phyloP scores from a whole-genome alignment of 2,329 filamentous ascomycete genomes.

The Fusarium globosum region DNA sequence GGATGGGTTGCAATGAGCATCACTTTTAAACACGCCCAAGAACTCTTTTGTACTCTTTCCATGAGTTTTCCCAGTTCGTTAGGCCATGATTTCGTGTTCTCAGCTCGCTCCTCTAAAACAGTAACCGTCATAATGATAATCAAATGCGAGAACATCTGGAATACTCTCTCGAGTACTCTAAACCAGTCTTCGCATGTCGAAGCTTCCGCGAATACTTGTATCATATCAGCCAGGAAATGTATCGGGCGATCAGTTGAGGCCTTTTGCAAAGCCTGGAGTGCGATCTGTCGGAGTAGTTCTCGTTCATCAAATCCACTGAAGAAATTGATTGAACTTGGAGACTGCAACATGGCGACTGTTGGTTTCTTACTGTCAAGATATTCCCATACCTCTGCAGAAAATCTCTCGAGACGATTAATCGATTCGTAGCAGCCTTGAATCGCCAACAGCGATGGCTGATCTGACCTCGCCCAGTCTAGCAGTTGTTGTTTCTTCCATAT shows the following conservation, averaged over 20 bases:
- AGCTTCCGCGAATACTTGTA: fast-evolving
- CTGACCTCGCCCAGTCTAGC: background rate
- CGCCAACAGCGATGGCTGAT: fast-evolving
- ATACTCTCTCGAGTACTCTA: background rate
- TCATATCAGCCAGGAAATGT: fast-evolving
- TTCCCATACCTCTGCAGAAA: background rate
- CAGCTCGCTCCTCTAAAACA: background rate
- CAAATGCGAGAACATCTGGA: background rate
- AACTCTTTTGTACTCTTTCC: background rate
- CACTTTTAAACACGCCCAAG: fast-evolving
- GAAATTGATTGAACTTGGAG: too few relatives aligned
- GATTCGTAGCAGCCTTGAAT: background rate
- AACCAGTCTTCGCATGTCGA: background rate
- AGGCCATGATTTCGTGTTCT: fast-evolving
- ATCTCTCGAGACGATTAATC: background rate
- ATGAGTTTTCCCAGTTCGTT: fast-evolving
- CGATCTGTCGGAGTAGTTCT: background rate
- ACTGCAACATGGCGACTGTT: background rate
- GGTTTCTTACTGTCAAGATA: fast-evolving
- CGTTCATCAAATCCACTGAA: fast-evolving
- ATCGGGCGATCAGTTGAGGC: fast-evolving
- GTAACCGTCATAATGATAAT: background rate
- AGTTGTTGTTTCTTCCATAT: background rate
- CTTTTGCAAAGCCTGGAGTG: background rate
- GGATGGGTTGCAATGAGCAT: background rate